These are phyloP conservation scores for Thalassiosira hispida DNA, from an alignment of 352 stramenopile species.

Conservation along the genomic window DNA sequence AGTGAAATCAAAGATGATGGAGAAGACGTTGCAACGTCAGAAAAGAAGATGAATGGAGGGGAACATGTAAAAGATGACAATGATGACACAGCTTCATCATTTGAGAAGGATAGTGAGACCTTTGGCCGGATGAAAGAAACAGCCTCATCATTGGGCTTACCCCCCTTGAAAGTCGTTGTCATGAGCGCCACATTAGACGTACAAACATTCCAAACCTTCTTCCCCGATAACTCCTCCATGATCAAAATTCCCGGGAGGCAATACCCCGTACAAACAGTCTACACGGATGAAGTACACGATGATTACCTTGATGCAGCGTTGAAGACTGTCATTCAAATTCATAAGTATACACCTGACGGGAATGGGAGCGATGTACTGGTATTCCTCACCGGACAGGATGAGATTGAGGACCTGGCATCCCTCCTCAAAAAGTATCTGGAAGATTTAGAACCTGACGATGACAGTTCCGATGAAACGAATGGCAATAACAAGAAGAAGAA, in stretches of 20 bases:
- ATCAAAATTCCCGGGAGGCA: slow-evolving; percentile 79
- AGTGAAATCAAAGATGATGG: slow-evolving; percentile 35
- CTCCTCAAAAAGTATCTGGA: slow-evolving; percentile 74
- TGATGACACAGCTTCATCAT: slow-evolving; percentile 3
- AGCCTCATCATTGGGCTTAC: slow-evolving; percentile 82
- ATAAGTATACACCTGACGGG: slow-evolving; percentile 52
- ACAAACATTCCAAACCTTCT: slow-evolving; percentile 92
- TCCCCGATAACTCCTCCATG: slow-evolving; percentile 66
- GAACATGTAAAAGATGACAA: slow-evolving; percentile 41
- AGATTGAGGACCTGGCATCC: slow-evolving; percentile 87
- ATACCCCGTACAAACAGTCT: slow-evolving; percentile 78
- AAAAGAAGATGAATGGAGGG: not conserved
- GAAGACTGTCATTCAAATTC: slow-evolving; percentile 74
- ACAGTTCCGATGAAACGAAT: too few species aligned
- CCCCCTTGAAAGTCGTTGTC: slow-evolving; percentile 92
- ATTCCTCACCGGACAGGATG: slow-evolving; percentile 85
- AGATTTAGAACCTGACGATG: slow-evolving; percentile 47
- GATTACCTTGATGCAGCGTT: slow-evolving; percentile 83
- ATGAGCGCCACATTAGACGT: slow-evolving; percentile 99
- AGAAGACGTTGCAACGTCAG: slow-evolving; percentile 3
- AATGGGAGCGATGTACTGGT: slow-evolving; percentile 79
- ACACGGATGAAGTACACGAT: slow-evolving; percentile 69
- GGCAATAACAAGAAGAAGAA: too few species aligned
- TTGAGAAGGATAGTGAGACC: slow-evolving; percentile 87
- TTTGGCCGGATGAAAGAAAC: slow-evolving; percentile 89